phyloP scores from a whole-genome alignment of 345 rosid species.

The Toxicodendron radicans region DNA sequence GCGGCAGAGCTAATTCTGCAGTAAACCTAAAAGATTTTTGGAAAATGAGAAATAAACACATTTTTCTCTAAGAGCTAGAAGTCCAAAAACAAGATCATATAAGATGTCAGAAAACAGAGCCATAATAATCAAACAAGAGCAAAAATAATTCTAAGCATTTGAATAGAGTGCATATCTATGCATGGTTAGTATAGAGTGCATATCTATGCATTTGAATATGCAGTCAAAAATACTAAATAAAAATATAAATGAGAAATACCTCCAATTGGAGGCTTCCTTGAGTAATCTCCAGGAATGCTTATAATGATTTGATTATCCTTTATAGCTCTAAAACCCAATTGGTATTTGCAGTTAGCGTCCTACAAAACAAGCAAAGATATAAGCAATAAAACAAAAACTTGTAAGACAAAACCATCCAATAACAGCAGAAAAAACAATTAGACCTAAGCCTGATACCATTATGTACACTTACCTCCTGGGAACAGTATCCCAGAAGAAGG shows the following conservation, averaged over 20 bases:
- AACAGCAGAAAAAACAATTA: neutral
- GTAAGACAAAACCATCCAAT: neutral
- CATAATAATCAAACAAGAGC: neutral
- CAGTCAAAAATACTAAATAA: neutral
- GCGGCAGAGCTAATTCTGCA: neutral
- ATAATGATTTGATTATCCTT: constrained; percentile 48
- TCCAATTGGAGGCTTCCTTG: constrained; percentile 84
- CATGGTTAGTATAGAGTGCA: neutral
- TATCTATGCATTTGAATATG: neutral
- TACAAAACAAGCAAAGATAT: constrained; percentile 24
- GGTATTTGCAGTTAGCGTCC: constrained; percentile 35
- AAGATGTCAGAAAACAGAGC: neutral
- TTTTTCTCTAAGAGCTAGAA: neutral
- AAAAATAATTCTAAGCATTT: neutral
- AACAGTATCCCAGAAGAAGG: constrained; percentile 68
- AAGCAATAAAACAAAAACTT: constrained; percentile 8
- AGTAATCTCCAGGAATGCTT: constrained; percentile 81
- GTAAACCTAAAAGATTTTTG: neutral
- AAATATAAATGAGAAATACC: constrained; percentile 34
- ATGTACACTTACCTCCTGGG: constrained; percentile 40
- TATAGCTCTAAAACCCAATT: constrained; percentile 32
- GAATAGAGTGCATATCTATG: too few relatives aligned
- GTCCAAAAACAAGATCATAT: neutral
- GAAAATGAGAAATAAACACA: neutral
- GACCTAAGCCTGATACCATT: neutral